Percentiles rank a stretch among this genome's conserved stretches.
These are phyloP conservation scores for Cladorrhinum samala DNA, from an alignment of 495 filamentous ascomycete genomes.

Conservation along the genomic window DNA sequence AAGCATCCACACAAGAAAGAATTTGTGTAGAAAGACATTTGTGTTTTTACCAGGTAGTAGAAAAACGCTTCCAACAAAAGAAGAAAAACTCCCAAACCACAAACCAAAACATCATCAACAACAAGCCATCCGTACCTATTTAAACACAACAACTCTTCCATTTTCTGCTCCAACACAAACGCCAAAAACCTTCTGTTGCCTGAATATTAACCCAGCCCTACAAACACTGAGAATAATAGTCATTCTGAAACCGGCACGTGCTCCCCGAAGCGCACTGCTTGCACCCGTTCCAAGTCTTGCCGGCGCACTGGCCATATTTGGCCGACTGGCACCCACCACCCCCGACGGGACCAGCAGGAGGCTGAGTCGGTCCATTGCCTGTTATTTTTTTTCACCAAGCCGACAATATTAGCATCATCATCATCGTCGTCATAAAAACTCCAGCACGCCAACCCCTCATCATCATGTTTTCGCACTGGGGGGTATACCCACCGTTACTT, in stretches of 20 bases:
- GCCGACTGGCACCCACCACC: conserved; percentile 16
- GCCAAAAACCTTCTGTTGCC: background rate
- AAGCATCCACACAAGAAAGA: too few relatives aligned
- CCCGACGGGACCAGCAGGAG: background rate
- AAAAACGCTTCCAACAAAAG: too few relatives aligned
- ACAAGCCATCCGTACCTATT: background rate
- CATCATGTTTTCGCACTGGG: too few relatives aligned
- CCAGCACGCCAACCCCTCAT: too few relatives aligned
- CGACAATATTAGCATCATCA: background rate
- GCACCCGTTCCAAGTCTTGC: conserved; percentile 40
- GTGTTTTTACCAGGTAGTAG: too few relatives aligned
- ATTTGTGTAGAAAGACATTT: too few relatives aligned
- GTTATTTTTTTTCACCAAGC: conserved; percentile 6
- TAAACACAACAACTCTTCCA: background rate
- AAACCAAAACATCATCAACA: background rate
- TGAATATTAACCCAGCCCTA: background rate
- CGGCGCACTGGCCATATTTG: conserved; percentile 45
- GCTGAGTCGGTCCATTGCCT: conserved; percentile 3
- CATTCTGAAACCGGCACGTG: conserved; percentile 40
- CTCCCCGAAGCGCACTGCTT: conserved; percentile 37
- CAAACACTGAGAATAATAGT: conserved; percentile 44
- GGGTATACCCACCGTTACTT: conserved; percentile 6
- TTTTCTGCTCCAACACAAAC: background rate
- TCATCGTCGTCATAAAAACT: background rate
- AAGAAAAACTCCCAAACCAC: too few relatives aligned